These are phyloP conservation scores for Colletotrichum sp. DNA, from an alignment of 2,329 filamentous ascomycete species.

Conservation along the genomic window DNA sequence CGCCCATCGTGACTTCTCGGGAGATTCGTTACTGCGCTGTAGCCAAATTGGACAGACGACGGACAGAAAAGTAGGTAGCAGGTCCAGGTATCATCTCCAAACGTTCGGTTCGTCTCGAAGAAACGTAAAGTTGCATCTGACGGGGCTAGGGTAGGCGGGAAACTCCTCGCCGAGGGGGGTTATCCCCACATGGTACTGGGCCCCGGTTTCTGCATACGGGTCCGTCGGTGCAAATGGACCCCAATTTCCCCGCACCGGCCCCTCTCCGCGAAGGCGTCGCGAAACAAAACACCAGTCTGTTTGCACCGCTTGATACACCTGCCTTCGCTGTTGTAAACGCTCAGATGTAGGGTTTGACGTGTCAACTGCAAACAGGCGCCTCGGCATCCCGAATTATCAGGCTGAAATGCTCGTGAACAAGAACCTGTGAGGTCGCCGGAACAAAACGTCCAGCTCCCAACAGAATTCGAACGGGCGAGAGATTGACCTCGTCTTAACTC, in stretches of 20 bases:
- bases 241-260: conserved; percentile 13
- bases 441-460: not conserved
- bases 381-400: not conserved
- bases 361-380: not conserved
- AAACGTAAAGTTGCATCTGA: not conserved
- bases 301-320: not conserved
- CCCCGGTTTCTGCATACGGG: conserved; percentile 1
- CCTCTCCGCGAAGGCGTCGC: not conserved
- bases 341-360: not conserved
- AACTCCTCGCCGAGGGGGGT: not conserved
- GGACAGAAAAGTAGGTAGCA: not conserved
- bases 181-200: not conserved
- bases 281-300: not conserved
- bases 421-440: not conserved
- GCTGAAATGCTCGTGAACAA: not conserved
- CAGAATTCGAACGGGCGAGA: not conserved
- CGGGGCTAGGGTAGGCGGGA: not conserved
- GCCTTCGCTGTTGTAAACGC: not conserved
- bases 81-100: not conserved
- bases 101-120: not conserved
- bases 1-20: not conserved
- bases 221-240: not conserved
- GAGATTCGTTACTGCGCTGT: not conserved
- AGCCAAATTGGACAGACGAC: not conserved
- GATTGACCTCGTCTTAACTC: not conserved